A percentile compares a stretch with the other conserved stretches of the same genome.
These are phyloP conservation scores for Hypoxylon sp. DNA, from an alignment of 2,329 filamentous ascomycete species.

Conservation along the genomic window DNA sequence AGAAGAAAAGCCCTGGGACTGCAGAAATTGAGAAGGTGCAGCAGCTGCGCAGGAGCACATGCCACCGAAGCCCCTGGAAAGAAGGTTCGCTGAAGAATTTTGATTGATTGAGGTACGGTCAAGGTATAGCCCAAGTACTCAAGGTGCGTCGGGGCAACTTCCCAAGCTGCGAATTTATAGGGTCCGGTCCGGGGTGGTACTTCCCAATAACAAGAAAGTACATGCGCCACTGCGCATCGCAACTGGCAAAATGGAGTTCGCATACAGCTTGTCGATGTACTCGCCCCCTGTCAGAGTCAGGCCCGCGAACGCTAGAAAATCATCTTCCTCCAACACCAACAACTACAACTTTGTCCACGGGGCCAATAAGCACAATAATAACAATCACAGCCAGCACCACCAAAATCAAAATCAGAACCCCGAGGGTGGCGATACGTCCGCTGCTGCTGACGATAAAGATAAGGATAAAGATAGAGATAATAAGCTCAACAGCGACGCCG, in stretches of 20 bases:
- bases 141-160: slow-evolving; percentile 30
- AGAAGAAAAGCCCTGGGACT: neutral
- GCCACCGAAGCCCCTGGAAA: slow-evolving; percentile 18
- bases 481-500: slow-evolving; percentile 22
- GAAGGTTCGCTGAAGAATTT: slow-evolving; percentile 33
- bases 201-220: slow-evolving; percentile 24
- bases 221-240: slow-evolving; percentile 20
- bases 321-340: slow-evolving; percentile 34
- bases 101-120: slow-evolving; percentile 15
- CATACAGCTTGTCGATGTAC: slow-evolving; percentile 47
- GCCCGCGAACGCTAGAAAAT: slow-evolving; percentile 42
- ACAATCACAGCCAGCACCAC: slow-evolving; percentile 27
- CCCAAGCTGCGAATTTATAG: slow-evolving; percentile 13
- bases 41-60: slow-evolving; percentile 21
- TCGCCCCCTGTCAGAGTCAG: slow-evolving; percentile 45
- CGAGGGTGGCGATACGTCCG: neutral
- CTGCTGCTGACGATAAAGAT: slow-evolving; percentile 19
- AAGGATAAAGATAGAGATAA: slow-evolving; percentile 12
- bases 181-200: slow-evolving; percentile 21
- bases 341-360: slow-evolving; percentile 36
- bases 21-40: slow-evolving; percentile 15
- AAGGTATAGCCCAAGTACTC: slow-evolving; percentile 21
- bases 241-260: slow-evolving; percentile 47
- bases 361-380: slow-evolving; percentile 37
- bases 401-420: slow-evolving; percentile 8